Evolutionary conservation across 352 stramenopile genomes (phyloP).

Genomic region (Globisporangium cylindrosporum): DNA sequence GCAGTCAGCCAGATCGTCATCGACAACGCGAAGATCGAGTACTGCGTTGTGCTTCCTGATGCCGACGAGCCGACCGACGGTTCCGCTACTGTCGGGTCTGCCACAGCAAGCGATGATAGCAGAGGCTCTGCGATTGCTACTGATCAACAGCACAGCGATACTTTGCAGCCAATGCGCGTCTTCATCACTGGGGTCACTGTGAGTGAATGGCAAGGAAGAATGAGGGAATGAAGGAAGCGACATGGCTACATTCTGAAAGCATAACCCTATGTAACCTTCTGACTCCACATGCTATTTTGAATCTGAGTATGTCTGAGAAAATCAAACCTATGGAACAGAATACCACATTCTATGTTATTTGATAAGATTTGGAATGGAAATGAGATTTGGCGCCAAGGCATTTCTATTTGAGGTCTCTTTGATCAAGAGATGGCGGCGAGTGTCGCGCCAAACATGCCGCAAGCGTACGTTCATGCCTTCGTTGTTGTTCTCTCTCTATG

Average conservation of each 20-base stretch:
- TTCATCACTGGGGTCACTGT: conserved; percentile 4
- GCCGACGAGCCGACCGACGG: neutral
- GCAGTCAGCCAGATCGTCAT: conserved; percentile 47
- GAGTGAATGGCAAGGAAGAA: neutral
- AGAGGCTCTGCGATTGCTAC: neutral
- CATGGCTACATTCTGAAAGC: neutral
- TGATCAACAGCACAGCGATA: neutral
- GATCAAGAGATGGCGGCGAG: conserved; percentile 28
- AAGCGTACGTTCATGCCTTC: conserved; percentile 13
- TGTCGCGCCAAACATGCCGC: conserved; percentile 22
- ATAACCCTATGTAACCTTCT: neutral
- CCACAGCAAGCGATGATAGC: neutral
- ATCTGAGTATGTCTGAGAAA: neutral
- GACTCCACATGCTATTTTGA: neutral
- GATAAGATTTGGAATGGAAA: neutral
- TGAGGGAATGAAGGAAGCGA: neutral
- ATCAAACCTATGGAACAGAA: neutral
- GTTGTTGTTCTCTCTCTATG: neutral
- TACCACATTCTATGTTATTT: neutral
- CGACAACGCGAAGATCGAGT: conserved; percentile 55
- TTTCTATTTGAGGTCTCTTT: neutral
- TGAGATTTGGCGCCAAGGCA: neutral
- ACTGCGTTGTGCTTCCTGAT: conserved; percentile 22
- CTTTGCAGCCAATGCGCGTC: neutral
- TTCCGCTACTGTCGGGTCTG: neutral